These are phyloP conservation scores for Alternaria sp. DNA, from an alignment of 2,329 filamentous ascomycete genomes.

Conservation along the genomic window DNA sequence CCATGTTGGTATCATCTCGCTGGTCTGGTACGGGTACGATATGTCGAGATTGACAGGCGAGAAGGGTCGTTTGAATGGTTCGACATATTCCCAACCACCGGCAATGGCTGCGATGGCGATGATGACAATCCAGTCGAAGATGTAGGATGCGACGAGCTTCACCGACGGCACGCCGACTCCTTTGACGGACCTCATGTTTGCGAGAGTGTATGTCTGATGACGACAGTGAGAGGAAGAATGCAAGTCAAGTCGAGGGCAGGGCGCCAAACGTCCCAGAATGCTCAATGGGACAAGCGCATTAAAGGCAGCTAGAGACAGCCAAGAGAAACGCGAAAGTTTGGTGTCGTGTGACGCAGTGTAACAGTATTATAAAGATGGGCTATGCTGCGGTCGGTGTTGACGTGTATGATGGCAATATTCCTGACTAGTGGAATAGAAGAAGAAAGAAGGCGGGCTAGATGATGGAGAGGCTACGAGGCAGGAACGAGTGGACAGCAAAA, in stretches of 20 bases:
- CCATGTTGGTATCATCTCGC: constrained; percentile 76
- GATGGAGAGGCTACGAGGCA: not conserved
- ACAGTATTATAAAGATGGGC: not conserved
- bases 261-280: constrained; percentile 10
- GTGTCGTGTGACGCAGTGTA: not conserved
- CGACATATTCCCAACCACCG: constrained; percentile 65
- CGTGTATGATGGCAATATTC: not conserved
- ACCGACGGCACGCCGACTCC: constrained; percentile 53
- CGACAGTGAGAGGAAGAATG: constrained; percentile 4
- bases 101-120: constrained; percentile 68
- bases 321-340: constrained; percentile 9
- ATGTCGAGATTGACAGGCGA: constrained; percentile 78
- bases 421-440: not conserved
- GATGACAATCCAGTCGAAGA: constrained; percentile 78
- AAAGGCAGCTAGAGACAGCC: constrained; percentile 10
- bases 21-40: constrained; percentile 74
- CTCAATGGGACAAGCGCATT: constrained; percentile 25
- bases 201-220: constrained; percentile 10
- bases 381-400: constrained; percentile 11
- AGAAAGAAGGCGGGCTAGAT: not conserved
- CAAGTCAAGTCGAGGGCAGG: not conserved
- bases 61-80: constrained; percentile 76
- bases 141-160: constrained; percentile 70
- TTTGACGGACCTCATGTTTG: constrained; percentile 37
- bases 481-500: not conserved